Conservation (phyloP, 768 basidiomycete genomes). For the Suillus subaureus region DNA sequence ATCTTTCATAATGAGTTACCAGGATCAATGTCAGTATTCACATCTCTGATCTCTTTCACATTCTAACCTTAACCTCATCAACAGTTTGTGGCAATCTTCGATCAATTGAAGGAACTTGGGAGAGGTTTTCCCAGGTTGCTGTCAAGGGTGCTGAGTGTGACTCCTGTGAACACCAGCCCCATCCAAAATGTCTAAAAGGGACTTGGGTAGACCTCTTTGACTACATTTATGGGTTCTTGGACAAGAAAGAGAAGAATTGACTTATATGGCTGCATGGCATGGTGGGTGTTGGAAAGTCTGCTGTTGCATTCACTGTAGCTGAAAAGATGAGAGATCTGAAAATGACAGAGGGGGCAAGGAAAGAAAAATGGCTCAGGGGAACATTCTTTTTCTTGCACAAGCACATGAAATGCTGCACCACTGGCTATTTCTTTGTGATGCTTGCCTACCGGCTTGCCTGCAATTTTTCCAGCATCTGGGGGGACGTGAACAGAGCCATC, state of each 20-base stretch:
- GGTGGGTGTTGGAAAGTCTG: conserved; percentile 1
- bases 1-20: not conserved
- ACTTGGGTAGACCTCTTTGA: not conserved
- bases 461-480: not conserved
- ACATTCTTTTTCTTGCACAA: conserved; percentile 2
- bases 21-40: not conserved
- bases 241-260: not conserved
- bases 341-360: not conserved
- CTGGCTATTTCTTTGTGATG: not conserved
- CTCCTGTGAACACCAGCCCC: not conserved
- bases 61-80: not conserved
- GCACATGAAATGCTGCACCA: not conserved
- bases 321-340: not conserved
- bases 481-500: not conserved
- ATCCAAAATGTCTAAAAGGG: not conserved
- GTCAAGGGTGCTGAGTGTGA: not conserved
- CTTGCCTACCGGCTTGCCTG: not conserved
- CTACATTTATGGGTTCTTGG: not conserved
- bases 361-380: not conserved
- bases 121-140: not conserved
- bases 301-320: not conserved
- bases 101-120: not conserved
- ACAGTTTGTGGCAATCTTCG: not conserved
- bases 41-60: not conserved
- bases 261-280: not conserved